Base-by-base conservation (phyloP, 495 filamentous ascomycete genomes). In the Aspergillus haitiensis region DNA sequence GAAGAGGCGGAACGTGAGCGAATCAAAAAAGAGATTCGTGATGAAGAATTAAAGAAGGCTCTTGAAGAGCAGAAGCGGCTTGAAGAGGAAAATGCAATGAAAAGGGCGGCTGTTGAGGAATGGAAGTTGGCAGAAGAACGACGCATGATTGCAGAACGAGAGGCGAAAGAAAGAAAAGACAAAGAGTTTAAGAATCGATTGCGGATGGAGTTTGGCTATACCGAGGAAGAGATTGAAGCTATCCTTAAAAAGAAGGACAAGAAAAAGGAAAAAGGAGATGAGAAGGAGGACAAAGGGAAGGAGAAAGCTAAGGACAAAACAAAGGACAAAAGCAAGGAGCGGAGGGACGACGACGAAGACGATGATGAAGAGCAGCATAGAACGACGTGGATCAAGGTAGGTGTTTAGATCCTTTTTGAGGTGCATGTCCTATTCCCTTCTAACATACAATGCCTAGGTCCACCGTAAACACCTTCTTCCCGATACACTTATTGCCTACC, bases 231-330 rank as follows among this genome's bases (percentile, higher is more conserved):
- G 58, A 82, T 84, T 55, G 83, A 83, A 39, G 75, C 79, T 37
- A 82, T 84, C 33, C 72, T 81, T 58, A 78, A 84, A 42, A 82
- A 83, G 65, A 78, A 75, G 60, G 71, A 78, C 13, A 79, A 85
- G 60, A 72, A 80, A 50, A 59, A 69, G 3, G 66, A 74, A 7
- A 75, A 75, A 52, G 75, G 83, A 55, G 69, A 75, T 52, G 55
- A 73, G 7, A 75, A 80, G 45, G 70, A 79, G 47, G 74, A 84
- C 59, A 67, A 74, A 50, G 67, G 73, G 34, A 78, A 86, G 49
- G 79, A 80, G 60, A 75, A 70, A 15, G 57, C 78, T 33, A 70
- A 81, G 36, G 74, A 80, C 42, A 74, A 80, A 45, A 73, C 79
- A 51, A 77, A 80, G 8, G 40, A 76, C 70, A 47, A 66, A 51